Conservation (phyloP, 2,329 filamentous ascomycete genomes). For the Xylaria sp. region DNA sequence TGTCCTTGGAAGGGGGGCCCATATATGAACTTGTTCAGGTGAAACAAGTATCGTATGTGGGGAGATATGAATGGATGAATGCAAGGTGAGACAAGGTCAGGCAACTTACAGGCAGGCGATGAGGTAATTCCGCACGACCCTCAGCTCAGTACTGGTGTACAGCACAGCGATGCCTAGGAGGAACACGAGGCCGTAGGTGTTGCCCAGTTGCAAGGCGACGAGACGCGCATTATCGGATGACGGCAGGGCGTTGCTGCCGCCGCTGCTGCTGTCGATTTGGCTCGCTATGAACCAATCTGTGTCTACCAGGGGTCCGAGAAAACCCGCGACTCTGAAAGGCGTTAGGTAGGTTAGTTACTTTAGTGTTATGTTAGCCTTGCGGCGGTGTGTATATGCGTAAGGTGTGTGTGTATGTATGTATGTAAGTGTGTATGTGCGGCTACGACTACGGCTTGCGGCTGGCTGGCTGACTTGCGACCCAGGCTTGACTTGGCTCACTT, state of each 20-base stretch:
- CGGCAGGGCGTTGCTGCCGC: no score
- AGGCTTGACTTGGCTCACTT: slow-evolving; percentile 45
- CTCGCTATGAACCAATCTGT: slow-evolving; percentile 72
- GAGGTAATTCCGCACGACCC: slow-evolving; percentile 74
- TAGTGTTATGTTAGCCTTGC: background rate
- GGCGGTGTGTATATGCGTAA: background rate
- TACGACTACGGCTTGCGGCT: background rate
- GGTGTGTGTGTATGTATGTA: background rate
- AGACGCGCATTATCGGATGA: slow-evolving; percentile 61
- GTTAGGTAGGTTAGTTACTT: no score
- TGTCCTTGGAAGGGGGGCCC: background rate
- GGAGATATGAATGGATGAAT: background rate
- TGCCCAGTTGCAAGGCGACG: slow-evolving; percentile 75
- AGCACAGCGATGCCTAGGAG: slow-evolving; percentile 73
- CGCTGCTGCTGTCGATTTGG: slow-evolving; percentile 63
- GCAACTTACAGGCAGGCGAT: slow-evolving; percentile 65
- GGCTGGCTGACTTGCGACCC: no score
- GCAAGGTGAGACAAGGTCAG: background rate
- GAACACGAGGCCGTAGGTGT: slow-evolving; percentile 74
- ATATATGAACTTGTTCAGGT: no score
- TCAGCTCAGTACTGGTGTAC: slow-evolving; percentile 71
- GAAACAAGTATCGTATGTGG: background rate
- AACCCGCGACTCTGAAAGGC: slow-evolving; percentile 67
- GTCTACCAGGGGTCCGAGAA: slow-evolving; percentile 64
- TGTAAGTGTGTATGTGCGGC: background rate